Evolutionary conservation across 495 filamentous ascomycete species (phyloP), one percentile per base, ranked within the genome.

Genomic region (Aspergillus baeticus): DNA sequence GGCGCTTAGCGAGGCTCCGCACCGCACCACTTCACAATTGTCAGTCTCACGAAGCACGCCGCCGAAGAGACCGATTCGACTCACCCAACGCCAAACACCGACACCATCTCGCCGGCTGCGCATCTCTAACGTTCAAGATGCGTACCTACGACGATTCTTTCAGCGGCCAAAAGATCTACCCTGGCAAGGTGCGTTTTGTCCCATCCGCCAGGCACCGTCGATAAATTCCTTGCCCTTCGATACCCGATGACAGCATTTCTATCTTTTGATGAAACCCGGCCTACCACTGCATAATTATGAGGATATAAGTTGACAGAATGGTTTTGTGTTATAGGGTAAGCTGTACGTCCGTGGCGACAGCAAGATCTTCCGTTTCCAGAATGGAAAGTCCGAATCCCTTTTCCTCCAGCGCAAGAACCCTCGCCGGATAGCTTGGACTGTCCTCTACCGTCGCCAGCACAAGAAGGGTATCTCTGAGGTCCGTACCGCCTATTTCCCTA

Each of bases 361-460:
- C 91, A 99, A 97, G 84, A 86, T 98, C 84, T 99, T 99, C 86
- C 91, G 94, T 70, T 99, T 99, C 88, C 90, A 95, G 79, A 98
- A 95, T 78, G 92, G 94, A 84, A 99, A 99, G 83, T 92, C 92
- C 83, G 95, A 99, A 80, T 96, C 90, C 61, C 89, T 99, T 64
- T 98, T 98, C 86, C 91, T 98, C 61, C 94, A 99, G 84, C 93
- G 94, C 83, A 99, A 99, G 88, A 99, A 99, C 87, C 94, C 94
- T 70, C 91, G 94, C 75, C 89, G 92, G 69, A 97, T 99, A 77
- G 87, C 92, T 63, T 99, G 94, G 94, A 99, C 94, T 56, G 87
- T 92, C 65, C 90, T 99, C 57, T 99, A 85, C 87, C 86, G 94
- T 78, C 87, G 92, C 78, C 91, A 96, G 82, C 93, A 97, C 86